Evolutionary conservation across 164 flowering plant genomes (phyloP).

Genomic region (Warburgia ugandensis): DNA sequence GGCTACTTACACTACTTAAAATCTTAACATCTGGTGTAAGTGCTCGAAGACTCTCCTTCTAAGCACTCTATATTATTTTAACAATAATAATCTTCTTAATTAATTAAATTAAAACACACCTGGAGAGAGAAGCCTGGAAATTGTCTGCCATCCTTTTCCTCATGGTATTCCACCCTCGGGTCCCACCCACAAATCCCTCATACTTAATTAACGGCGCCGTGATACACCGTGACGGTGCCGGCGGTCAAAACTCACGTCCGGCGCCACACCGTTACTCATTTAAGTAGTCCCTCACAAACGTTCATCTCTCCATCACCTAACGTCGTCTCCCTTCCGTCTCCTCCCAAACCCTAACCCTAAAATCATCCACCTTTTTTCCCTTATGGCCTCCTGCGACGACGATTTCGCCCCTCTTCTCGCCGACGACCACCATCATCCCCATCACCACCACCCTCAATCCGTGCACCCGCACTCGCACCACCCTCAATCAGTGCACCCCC

Average conservation of each 20-base stretch:
- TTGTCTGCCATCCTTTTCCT: too few species aligned
- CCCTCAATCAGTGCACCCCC: conserved; percentile 11
- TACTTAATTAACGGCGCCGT: conserved; percentile 42
- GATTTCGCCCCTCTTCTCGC: conserved; percentile 25
- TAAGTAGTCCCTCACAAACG: conserved; percentile 15
- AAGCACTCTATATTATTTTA: too few species aligned
- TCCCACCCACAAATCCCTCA: too few species aligned
- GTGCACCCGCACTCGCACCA: conserved; percentile 2
- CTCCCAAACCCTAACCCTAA: conserved; percentile 18
- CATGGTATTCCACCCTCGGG: too few species aligned
- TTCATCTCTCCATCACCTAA: conserved; percentile 22
- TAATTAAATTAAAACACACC: too few species aligned
- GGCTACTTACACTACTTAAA: too few species aligned
- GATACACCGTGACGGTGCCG: conserved; percentile 33
- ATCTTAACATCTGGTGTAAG: too few species aligned
- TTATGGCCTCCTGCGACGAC: conserved; percentile 39
- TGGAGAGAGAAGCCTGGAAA: too few species aligned
- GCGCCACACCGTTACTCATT: too few species aligned
- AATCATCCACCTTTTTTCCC: too few species aligned
- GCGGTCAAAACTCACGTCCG: conserved; percentile 20
- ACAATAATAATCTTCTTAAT: too few species aligned
- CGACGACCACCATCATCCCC: conserved; percentile 9
- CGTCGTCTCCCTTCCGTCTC: conserved; percentile 40
- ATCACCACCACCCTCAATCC: conserved; percentile 12
- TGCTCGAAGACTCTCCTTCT: too few species aligned